phyloP scores from a whole-genome alignment of 371 early-diverging fungal genomes.

The Mortierella sp. region DNA sequence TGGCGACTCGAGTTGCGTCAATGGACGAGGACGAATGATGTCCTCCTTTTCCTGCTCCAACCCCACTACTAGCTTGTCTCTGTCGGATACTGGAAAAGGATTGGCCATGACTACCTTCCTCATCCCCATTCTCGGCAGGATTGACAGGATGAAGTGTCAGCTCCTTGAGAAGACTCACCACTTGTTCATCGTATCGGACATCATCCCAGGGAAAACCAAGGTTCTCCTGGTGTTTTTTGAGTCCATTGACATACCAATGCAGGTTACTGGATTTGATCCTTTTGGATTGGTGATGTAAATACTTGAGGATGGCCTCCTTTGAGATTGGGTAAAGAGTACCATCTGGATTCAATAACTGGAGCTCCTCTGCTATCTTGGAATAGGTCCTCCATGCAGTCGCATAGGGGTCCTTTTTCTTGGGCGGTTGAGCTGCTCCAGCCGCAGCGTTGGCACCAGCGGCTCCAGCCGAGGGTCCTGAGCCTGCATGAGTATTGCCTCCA shows the following conservation, averaged over 20 bases:
- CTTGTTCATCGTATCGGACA: conserved; percentile 49
- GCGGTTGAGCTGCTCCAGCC: conserved; percentile 6
- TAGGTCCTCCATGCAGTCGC: conserved; percentile 52
- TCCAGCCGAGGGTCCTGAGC: not conserved
- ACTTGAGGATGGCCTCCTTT: conserved; percentile 46
- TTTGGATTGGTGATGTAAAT: conserved; percentile 48
- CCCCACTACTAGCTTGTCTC: conserved; percentile 25
- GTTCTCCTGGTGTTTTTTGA: conserved; percentile 52
- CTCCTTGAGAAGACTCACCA: conserved; percentile 43
- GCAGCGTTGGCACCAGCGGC: not conserved
- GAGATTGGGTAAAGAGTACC: conserved; percentile 47
- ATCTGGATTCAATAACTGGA: conserved; percentile 37
- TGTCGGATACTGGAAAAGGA: conserved; percentile 23
- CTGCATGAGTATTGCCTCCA: not conserved
- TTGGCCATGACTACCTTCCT: conserved; percentile 13
- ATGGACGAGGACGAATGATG: conserved; percentile 38
- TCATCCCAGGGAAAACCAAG: conserved; percentile 47
- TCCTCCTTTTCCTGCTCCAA: not conserved
- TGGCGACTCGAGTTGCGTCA: conserved; percentile 36
- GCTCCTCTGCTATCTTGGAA: conserved; percentile 51
- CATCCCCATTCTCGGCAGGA: conserved; percentile 26
- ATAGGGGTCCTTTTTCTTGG: conserved; percentile 50
- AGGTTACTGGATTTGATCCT: conserved; percentile 50
- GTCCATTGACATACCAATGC: conserved; percentile 52
- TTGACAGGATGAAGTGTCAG: conserved; percentile 37